Conservation (phyloP, 2,329 filamentous ascomycete species). For the Aciculosporium take region DNA sequence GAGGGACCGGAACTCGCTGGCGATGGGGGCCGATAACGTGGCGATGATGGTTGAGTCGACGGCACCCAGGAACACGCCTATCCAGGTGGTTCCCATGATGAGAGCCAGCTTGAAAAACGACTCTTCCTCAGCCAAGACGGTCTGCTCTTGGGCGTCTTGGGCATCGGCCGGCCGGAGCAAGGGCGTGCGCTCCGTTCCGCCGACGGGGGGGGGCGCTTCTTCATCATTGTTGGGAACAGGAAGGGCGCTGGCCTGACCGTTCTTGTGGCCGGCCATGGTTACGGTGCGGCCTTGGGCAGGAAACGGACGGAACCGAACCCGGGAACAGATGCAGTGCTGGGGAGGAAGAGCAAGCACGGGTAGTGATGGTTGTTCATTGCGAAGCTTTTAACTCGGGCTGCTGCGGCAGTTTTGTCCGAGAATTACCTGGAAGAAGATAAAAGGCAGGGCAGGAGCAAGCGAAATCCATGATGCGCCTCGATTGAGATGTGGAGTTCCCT, state of each 20-base stretch:
- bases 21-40: slow-evolving; percentile 71
- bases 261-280: not conserved
- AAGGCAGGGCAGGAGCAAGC: not conserved
- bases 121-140: slow-evolving; percentile 33
- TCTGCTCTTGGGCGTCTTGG: slow-evolving; percentile 27
- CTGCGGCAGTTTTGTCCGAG: no score
- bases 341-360: not conserved
- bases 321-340: not conserved
- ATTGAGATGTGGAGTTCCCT: no score
- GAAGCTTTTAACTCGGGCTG: no score
- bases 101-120: slow-evolving; percentile 34
- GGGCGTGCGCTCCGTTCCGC: slow-evolving; percentile 3
- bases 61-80: slow-evolving; percentile 50
- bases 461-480: no score
- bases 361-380: no score
- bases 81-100: slow-evolving; percentile 40
- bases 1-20: slow-evolving; percentile 67
- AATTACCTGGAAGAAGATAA: not conserved
- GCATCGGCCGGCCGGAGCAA: slow-evolving; percentile 2
- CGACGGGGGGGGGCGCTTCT: not conserved
- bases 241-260: not conserved
- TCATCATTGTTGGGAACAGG: not conserved
- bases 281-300: not conserved
- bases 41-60: slow-evolving; percentile 73
- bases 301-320: not conserved